Evolutionary conservation across 1,284 basidiomycete genomes (phyloP), one percentile per base, ranked within the genome.

Genomic region (Trametes pubescens): DNA sequence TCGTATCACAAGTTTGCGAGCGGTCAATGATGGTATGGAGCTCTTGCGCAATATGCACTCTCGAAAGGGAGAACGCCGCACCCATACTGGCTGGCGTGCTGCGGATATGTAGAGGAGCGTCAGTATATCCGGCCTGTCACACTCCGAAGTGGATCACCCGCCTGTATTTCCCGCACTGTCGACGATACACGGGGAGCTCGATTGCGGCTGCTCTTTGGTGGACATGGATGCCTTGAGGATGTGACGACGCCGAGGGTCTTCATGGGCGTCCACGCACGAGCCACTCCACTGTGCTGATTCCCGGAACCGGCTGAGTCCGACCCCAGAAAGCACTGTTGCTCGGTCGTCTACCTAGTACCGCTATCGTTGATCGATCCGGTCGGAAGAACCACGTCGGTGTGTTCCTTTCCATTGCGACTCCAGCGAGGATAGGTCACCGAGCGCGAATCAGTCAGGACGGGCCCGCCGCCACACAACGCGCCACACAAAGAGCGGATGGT

Each of bases 241-340:
- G 37, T 16, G 22, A 24, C 22, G 21, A 24, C 3, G 44, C 22
- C 7, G 22, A 32, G 7, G 11, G 22, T 4, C 7, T n/a, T 34
- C 29, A n/a, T 49, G 26, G 16, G 43, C 44, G n/a, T 51, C 14
- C 53, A 46, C 29, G 53, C 34, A 46, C 53, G 43, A 34, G 40
- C 40, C 13, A 46, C 53, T 56, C 44, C 54, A 47, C 44, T 14
- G 11, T 22, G 4, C 11, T 47, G 40, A 29, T 48, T 48, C 44
- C 11, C 40, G 21, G 35, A 11, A 21, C 6, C 38, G 22, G 8
- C 14, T 9, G 24, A n/a, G 24, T 1, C 24, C 18, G 2, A 21
- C n/a, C n/a, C 22, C 21, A 11, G 13, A 13, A 11, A 24, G 9
- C 26, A 26, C 7, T 13, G 6, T 16, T 13, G 6, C 13, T 26